Evolutionary conservation across 2,329 filamentous ascomycete genomes (phyloP), one percentile per base, ranked within the genome.

Genomic region (Acrocalymma vagum): DNA sequence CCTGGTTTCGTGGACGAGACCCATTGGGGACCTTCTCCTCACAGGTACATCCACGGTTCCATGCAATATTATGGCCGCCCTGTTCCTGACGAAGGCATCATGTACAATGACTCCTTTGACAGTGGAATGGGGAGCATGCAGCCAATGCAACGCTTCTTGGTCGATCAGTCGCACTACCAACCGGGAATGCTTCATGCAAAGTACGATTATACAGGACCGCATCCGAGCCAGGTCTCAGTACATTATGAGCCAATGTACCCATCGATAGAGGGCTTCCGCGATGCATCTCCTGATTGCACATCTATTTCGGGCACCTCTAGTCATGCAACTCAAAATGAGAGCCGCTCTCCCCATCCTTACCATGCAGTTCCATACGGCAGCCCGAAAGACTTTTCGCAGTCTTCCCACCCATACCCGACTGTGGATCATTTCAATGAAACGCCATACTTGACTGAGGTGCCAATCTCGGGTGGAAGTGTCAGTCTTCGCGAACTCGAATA

Each of bases 101-200:
- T 45, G n/a, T 55, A 56, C 28, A 35, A 57, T 29, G 49, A 55
- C 17, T 27, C 44, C 3, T 40, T 49, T 13, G 53, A 52, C 23
- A 47, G 58, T 30, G 52, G 49, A 9, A 48, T 47, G 34, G 51
- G 63, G 25, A 61, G 43, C 37, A 55, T 60, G 51, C 55, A 52
- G 29, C 51, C 51, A 20, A 61, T 70, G 60, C 61, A 69, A 32
- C 67, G 68, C 16, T 71, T 63, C 39, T 55, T 71, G 41, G 38
- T 48, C 25, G 65, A 69, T 24, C 43, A 48, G 13, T 55, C 55
- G 20, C 62, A 64, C 6, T 54, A 65, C 15, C 36, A 55, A 14
- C 32, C 42, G 4, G 57, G 56, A 7, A 41, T 66, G n/a, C 54
- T 68, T 14, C 54, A 65, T 27, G 58, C 59, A 17, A 63, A 65